Evolutionary conservation across 2,329 filamentous ascomycete species (phyloP), one percentile per base, ranked within the genome.

Genomic region (Daldinia eschscholtzii): DNA sequence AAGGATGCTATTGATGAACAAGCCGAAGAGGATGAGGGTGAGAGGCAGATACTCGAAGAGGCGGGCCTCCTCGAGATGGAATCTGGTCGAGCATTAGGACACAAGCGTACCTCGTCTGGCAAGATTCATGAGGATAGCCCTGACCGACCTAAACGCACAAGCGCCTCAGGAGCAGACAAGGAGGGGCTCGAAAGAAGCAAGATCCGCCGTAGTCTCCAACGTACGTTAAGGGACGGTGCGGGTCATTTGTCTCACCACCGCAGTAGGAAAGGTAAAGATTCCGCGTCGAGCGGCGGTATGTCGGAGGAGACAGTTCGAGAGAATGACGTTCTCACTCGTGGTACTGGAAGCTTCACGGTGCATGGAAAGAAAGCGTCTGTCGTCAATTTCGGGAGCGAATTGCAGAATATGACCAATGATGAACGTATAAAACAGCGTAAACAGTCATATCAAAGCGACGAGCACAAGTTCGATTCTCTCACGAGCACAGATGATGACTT

Each of bases 301-400:
- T 81, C 80, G 10, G 87, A 88, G 37, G 87, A 88, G 18, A 82
- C 73, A 33, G 71, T 79, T 70, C 75, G 87, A 81, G 83, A 92
- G 20, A 67, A 37, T 41, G 92, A 93, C 73, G 89, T 92, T 10
- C 85, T 99, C 12, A 85, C 92, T 6, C 89, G 96, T 55, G 91
- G 92, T 12, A 89, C 92, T 12, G 93, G 93, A 4, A 97, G 93
- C 75, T 99, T 99, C 79, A 97, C 96, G 3, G 91, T 99, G 3
- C 96, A 99, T 76, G 95, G 96, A 68, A 99, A 98, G 83, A 98
- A 99, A 80, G 96, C 96, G 2, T 97, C 94, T 0, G 93, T 99
- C 63, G 93, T 99, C 73, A 97, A 93, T n/a, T 97, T 99, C 78
- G 94, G 94, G 7, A 90, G 91, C n/a, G 95, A 97, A 74, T 90